Evolutionary conservation across 2,329 filamentous ascomycete genomes (phyloP).

Genomic region (Paraphoma chrysanthemicola): DNA sequence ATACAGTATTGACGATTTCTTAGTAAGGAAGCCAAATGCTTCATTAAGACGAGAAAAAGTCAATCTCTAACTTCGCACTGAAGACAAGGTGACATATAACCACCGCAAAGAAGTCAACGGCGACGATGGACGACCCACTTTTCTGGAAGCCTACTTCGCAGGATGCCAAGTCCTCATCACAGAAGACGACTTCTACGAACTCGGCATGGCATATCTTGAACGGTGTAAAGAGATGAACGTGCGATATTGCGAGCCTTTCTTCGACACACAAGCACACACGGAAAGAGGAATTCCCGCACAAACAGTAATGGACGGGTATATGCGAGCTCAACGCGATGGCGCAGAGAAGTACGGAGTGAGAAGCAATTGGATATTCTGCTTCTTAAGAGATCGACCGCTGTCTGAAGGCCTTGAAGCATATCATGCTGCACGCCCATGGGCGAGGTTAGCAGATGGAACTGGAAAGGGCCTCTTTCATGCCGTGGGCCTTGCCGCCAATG

Average conservation of each 20-base stretch:
- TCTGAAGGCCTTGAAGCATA: constrained; percentile 51
- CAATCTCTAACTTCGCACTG: background rate
- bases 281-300: constrained; percentile 67
- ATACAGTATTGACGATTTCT: too few relatives aligned
- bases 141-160: constrained; percentile 32
- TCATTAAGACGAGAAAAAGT: background rate
- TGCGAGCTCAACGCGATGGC: constrained; percentile 16
- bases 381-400: constrained; percentile 51
- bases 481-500: constrained; percentile 58
- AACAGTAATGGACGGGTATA: constrained; percentile 61
- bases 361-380: constrained; percentile 52
- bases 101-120: constrained; percentile 19
- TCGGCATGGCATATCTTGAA: constrained; percentile 50
- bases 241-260: constrained; percentile 69
- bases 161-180: constrained; percentile 42
- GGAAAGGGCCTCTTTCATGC: constrained; percentile 52
- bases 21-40: too few relatives aligned
- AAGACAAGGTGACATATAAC: constrained; percentile 20
- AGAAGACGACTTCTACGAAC: constrained; percentile 50
- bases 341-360: constrained; percentile 6
- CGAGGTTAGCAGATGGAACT: background rate
- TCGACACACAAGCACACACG: constrained; percentile 77
- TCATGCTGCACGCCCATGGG: constrained; percentile 49
- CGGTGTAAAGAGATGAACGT: constrained; percentile 47
- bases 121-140: constrained; percentile 32